A percentile compares a stretch with the other conserved stretches of the same genome.
Evolutionary conservation across 345 rosid genomes (phyloP).

Genomic region (Aquilaria sinensis): DNA sequence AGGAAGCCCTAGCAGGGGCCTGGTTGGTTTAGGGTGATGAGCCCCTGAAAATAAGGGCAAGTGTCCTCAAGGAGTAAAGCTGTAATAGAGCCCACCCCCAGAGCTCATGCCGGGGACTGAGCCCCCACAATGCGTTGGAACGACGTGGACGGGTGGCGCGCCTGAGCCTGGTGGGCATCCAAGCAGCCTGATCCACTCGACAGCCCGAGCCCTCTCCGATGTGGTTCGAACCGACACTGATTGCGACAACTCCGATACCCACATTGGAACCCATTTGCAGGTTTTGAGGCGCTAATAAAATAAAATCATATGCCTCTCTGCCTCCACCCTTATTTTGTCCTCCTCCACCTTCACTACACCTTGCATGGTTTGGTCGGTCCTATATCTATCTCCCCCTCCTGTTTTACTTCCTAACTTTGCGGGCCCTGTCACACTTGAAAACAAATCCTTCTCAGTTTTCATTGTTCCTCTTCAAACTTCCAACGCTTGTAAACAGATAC

Average conservation of each 20-base stretch:
- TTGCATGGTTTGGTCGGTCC: too few relatives aligned
- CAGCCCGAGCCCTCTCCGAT: constrained; percentile 12
- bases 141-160: constrained; percentile 23
- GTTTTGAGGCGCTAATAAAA: too few relatives aligned
- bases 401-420: too few relatives aligned
- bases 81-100: constrained; percentile 27
- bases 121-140: constrained; percentile 38
- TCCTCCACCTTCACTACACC: too few relatives aligned
- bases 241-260: constrained; percentile 19
- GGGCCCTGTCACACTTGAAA: too few relatives aligned
- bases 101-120: too few relatives aligned
- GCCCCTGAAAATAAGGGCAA: constrained; percentile 44
- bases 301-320: too few relatives aligned
- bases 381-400: too few relatives aligned
- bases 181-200: constrained; percentile 3
- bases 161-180: constrained; percentile 13
- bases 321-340: too few relatives aligned
- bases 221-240: constrained; percentile 29
- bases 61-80: constrained; percentile 15
- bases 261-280: not conserved
- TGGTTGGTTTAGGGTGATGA: constrained; percentile 12
- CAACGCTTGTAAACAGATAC: too few relatives aligned
- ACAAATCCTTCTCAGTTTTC: too few relatives aligned
- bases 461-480: too few relatives aligned
- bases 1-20: constrained; percentile 22